A percentile compares a stretch with the other conserved stretches of the same genome.
These are phyloP conservation scores for Pichia heedii DNA, from an alignment of 805 yeast species.

Conservation along the genomic window DNA sequence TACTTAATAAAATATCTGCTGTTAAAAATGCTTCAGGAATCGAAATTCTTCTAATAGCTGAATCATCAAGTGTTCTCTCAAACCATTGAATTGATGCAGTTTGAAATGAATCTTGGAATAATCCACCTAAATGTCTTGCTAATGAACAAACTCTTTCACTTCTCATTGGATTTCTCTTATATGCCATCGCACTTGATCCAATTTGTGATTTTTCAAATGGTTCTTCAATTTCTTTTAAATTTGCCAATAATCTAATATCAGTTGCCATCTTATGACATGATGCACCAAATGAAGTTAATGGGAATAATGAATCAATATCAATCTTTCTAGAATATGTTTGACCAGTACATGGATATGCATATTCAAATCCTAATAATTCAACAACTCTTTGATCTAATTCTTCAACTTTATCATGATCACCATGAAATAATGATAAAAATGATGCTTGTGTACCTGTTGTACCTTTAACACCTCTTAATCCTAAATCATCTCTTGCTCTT, in stretches of 20 bases:
- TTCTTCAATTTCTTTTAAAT: conserved; percentile 95
- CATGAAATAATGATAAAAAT: conserved; percentile 89
- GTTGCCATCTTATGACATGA: conserved; percentile 97
- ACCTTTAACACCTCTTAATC: conserved; percentile 97
- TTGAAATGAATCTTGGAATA: conserved; percentile 87
- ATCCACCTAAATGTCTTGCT: conserved; percentile 88
- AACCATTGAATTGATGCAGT: conserved; percentile 99
- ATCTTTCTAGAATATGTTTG: conserved; percentile 99
- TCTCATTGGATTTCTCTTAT: conserved; percentile 99
- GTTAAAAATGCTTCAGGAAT: conserved; percentile 95
- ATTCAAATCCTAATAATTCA: conserved; percentile 86
- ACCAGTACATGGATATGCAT: conserved; percentile 95
- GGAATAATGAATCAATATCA: conserved; percentile 88
- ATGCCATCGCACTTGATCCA: conserved; percentile 98
- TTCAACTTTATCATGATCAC: conserved; percentile 95
- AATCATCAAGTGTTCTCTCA: conserved; percentile 96
- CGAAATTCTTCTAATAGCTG: conserved; percentile 95
- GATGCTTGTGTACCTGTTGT: conserved; percentile 99
- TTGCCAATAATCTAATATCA: conserved; percentile 90
- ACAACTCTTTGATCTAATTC: conserved; percentile 85
- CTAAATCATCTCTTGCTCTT: conserved; percentile 94
- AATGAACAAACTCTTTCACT: conserved; percentile 98
- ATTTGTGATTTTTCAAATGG: conserved; percentile 98
- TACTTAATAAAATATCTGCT: conserved; percentile 84
- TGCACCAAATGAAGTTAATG: conserved; percentile 91